A percentile compares a stretch with the other conserved stretches of the same genome.
These are phyloP conservation scores for Mimosa bimucronata DNA, from an alignment of 306 rosid genomes.

Conservation along the genomic window DNA sequence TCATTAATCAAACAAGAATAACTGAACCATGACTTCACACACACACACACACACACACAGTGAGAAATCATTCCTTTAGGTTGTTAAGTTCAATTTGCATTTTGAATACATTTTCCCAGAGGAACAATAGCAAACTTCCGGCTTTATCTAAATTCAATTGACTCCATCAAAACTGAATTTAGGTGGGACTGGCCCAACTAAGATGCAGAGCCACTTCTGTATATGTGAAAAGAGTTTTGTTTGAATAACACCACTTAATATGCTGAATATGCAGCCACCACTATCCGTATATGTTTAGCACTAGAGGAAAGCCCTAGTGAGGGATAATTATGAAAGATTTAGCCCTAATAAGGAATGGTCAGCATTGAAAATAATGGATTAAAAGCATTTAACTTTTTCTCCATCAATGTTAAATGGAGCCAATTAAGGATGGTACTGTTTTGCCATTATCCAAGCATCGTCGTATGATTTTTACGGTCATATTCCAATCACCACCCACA, in stretches of 20 bases:
- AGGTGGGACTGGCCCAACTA: not conserved
- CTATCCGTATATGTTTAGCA: not conserved
- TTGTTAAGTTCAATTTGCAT: conserved; percentile 1
- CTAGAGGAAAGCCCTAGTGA: not conserved
- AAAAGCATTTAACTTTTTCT: conserved; percentile 1
- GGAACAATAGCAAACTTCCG: not conserved
- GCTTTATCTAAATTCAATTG: conserved; percentile 4
- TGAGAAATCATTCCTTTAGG: not conserved
- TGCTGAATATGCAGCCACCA: conserved; percentile 19
- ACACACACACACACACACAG: not conserved
- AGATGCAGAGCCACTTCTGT: not conserved
- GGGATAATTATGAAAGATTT: not conserved
- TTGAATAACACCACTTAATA: not conserved
- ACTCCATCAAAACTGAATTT: not conserved
- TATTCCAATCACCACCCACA: conserved; percentile 26
- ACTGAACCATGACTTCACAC: not conserved
- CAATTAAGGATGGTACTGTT: not conserved
- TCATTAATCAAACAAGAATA: conserved; percentile 4
- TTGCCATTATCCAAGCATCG: conserved; percentile 15
- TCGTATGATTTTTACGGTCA: conserved; percentile 3
- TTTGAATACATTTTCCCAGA: not conserved
- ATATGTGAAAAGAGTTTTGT: not conserved
- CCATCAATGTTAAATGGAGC: conserved; percentile 16
- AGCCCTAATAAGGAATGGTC: not conserved
- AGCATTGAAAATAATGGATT: not conserved